These are phyloP conservation scores for Monilinia aucupariae DNA, from an alignment of 2,329 filamentous ascomycete species.

Conservation along the genomic window DNA sequence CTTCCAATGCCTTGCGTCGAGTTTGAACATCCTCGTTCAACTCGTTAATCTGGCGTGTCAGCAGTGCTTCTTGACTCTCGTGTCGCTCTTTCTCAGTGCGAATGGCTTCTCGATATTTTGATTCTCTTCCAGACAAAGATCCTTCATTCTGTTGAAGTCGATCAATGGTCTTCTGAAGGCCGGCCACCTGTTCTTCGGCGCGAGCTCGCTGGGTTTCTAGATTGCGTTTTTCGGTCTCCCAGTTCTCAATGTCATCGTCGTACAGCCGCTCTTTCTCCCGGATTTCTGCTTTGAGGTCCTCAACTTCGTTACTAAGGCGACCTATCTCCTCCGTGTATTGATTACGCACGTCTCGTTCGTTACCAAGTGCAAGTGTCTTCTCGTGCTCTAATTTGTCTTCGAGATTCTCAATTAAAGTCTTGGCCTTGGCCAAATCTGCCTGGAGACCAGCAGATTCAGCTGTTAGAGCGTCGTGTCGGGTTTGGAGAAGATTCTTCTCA, in stretches of 20 bases:
- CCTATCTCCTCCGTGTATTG: constrained; percentile 52
- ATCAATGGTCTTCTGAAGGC: constrained; percentile 66
- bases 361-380: constrained; percentile 39
- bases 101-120: constrained; percentile 60
- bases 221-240: constrained; percentile 61
- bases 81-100: constrained; percentile 68
- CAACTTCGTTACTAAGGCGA: constrained; percentile 46
- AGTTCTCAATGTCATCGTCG: constrained; percentile 66
- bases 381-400: constrained; percentile 45
- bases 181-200: constrained; percentile 61
- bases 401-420: constrained; percentile 42
- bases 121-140: constrained; percentile 61
- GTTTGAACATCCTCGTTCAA: constrained; percentile 65
- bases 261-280: constrained; percentile 64
- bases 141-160: constrained; percentile 63
- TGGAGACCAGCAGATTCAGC: constrained; percentile 63
- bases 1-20: constrained; percentile 60
- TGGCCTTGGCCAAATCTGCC: constrained; percentile 50
- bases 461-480: constrained; percentile 61
- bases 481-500: constrained; percentile 65
- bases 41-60: constrained; percentile 69
- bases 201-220: constrained; percentile 61
- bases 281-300: constrained; percentile 54
- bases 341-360: constrained; percentile 53
- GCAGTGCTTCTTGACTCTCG: constrained; percentile 61